Evolutionary conservation across 2,329 filamentous ascomycete species (phyloP).

Genomic region (Phaeoacremonium minimum): DNA sequence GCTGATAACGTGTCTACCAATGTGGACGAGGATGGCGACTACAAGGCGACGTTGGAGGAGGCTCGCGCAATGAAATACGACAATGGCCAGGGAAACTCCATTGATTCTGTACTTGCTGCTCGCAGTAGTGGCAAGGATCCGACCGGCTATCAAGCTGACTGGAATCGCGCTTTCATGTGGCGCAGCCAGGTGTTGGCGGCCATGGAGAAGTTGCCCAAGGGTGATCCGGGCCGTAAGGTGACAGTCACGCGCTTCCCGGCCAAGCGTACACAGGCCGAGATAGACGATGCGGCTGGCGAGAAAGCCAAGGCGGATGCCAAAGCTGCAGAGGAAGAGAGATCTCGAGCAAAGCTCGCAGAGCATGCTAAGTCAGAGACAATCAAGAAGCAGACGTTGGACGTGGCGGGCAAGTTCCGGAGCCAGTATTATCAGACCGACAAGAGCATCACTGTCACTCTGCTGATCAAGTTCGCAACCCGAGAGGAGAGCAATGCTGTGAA

Average conservation of each 20-base stretch:
- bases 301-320: too few relatives aligned
- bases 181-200: conserved; percentile 40
- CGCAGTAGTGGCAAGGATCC: conserved; percentile 13
- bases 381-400: too few relatives aligned
- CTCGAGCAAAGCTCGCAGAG: conserved; percentile 6
- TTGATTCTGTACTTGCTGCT: conserved; percentile 12
- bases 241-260: conserved; percentile 28
- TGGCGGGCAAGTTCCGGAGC: conserved; percentile 20
- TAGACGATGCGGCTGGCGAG: too few relatives aligned
- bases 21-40: conserved; percentile 42
- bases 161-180: conserved; percentile 38
- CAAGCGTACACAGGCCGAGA: conserved; percentile 10
- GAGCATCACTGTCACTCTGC: conserved; percentile 29
- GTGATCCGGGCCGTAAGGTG: conserved; percentile 41
- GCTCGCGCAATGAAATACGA: conserved; percentile 14
- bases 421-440: conserved; percentile 36
- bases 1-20: conserved; percentile 29
- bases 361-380: too few relatives aligned
- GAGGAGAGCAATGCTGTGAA: too few relatives aligned
- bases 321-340: background rate
- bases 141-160: conserved; percentile 19
- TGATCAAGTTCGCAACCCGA: too few relatives aligned
- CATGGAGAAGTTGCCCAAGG: conserved; percentile 38
- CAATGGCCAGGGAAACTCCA: conserved; percentile 3
- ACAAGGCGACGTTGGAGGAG: conserved; percentile 33